Conservation (phyloP, 352 stramenopile genomes). For the Phytopythium litorale region DNA sequence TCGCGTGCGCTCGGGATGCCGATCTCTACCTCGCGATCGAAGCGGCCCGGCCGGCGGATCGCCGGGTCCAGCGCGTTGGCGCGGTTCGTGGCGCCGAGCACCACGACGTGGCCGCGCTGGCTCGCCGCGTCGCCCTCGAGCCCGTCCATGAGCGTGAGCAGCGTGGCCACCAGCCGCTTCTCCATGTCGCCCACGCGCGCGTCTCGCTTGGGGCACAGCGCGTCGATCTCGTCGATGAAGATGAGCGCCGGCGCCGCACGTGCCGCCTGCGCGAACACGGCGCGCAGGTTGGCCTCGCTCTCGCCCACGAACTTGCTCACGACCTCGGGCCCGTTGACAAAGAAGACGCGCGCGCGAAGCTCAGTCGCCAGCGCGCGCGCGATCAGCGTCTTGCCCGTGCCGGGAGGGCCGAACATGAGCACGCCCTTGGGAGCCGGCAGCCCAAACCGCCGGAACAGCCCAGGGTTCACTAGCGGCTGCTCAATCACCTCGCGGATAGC, state of each 20-base stretch:
- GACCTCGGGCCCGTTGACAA: slow-evolving; percentile 96
- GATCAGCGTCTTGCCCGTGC: slow-evolving; percentile 96
- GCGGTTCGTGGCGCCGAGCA: slow-evolving; percentile 80
- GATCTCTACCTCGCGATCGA: slow-evolving; percentile 97
- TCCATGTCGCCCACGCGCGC: slow-evolving; percentile 75
- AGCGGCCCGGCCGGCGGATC: slow-evolving; percentile 92
- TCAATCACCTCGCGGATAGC: slow-evolving; percentile 96
- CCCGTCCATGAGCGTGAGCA: slow-evolving; percentile 90
- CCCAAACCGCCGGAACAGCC: slow-evolving; percentile 92
- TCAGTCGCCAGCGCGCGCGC: slow-evolving; percentile 91
- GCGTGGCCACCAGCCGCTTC: slow-evolving; percentile 81
- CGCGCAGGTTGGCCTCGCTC: slow-evolving; percentile 77
- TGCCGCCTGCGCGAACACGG: slow-evolving; percentile 55
- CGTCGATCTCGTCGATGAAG: slow-evolving; percentile 91
- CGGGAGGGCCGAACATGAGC: slow-evolving; percentile 94
- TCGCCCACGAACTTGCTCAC: slow-evolving; percentile 95
- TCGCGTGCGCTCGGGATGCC: slow-evolving; percentile 92
- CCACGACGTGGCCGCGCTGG: slow-evolving; percentile 45
- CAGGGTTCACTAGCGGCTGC: slow-evolving; percentile 91
- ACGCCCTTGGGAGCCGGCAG: slow-evolving; percentile 94
- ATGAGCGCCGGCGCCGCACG: slow-evolving; percentile 53
- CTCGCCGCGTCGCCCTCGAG: slow-evolving; percentile 24
- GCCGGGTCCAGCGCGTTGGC: slow-evolving; percentile 91
- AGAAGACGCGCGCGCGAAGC: slow-evolving; percentile 91
- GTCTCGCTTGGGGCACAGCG: slow-evolving; percentile 85